These are phyloP conservation scores for Purpureocillium lavendulum DNA, from an alignment of 2,329 filamentous ascomycete genomes.

Conservation along the genomic window DNA sequence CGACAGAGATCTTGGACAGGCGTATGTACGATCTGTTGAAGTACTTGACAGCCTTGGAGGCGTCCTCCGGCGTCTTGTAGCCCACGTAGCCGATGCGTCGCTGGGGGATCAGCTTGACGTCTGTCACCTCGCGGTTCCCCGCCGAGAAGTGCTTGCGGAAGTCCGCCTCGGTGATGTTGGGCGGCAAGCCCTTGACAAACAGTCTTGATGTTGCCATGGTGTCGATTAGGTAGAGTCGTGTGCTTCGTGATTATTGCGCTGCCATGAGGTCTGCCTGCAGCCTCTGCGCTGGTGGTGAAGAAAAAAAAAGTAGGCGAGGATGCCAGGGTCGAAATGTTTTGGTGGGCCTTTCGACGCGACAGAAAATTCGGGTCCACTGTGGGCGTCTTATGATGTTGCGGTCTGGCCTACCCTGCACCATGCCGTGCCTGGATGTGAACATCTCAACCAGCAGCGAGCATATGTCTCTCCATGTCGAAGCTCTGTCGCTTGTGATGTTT, in stretches of 20 bases:
- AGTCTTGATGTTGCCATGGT: constrained; percentile 56
- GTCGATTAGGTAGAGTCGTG: constrained; percentile 8
- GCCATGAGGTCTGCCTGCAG: constrained; percentile 7
- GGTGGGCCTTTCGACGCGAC: too few species aligned
- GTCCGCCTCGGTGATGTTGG: constrained; percentile 74
- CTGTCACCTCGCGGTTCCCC: constrained; percentile 68
- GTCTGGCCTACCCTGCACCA: too few species aligned
- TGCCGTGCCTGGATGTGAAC: too few species aligned
- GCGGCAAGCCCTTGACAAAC: constrained; percentile 78
- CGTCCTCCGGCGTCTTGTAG: constrained; percentile 76
- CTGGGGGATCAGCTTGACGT: constrained; percentile 83
- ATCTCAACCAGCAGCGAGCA: too few species aligned
- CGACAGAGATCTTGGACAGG: constrained; percentile 88
- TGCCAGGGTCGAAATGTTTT: background rate
- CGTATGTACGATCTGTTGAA: constrained; percentile 94
- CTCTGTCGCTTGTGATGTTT: too few species aligned
- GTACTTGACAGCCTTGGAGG: constrained; percentile 78
- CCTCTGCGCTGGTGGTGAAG: constrained; percentile 3
- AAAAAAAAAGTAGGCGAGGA: constrained; percentile 19
- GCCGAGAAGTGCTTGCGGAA: constrained; percentile 82
- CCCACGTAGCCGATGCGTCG: constrained; percentile 93
- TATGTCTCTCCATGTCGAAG: too few species aligned
- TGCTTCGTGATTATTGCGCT: background rate
- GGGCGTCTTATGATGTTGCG: too few species aligned
- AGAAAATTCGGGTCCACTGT: too few species aligned